Evolutionary conservation across 2,329 filamentous ascomycete genomes (phyloP), one percentile per base, ranked within the genome.

Genomic region (Exophiala calicioides): DNA sequence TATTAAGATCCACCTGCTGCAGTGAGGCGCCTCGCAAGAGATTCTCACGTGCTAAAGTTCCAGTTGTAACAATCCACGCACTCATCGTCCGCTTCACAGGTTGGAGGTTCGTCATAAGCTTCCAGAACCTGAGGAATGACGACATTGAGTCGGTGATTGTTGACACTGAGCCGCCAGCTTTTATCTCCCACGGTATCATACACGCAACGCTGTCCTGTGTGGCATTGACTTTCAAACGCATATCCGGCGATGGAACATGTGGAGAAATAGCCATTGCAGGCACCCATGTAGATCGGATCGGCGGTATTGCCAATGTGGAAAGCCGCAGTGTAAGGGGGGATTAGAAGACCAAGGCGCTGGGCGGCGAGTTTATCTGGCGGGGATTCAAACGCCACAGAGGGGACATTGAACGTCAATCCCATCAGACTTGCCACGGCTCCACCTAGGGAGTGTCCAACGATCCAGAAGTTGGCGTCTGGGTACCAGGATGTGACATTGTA

Each of bases 261-360:
- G 7, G 44, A 42, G 36, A 47, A 44, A 23, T 43, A 52, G 3
- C 53, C 53, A 41, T 48, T 56, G 31, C 55, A 58, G 4, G 55
- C 44, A 29, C 55, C 55, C 53, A 56, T 56, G 47, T 34, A 58
- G 2, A 58, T 34, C 3, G 55, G 55, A 34, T 58, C 55, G 10
- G 53, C 55, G 3, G 53, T 56, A 33, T 58, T 56, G 26, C 55
- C 55, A 24, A 58, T 47, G 26, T 58, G 55, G 29, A 42, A 52
- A 13, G 36, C 40, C 8, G 43, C 31, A 4, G 47, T 26, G 4
- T 44, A 18, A 1, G 38, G 36, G 16, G 52, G 45, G 5, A 46
- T 27, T 2, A 44, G n/a, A 6, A 58, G 43, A 16, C 50, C 53
- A 7, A 58, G 51, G 37, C 55, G 39, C 21, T 54, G 15, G 8